phyloP scores from a whole-genome alignment of 2,329 filamentous ascomycete species.

The Apiospora marii region DNA sequence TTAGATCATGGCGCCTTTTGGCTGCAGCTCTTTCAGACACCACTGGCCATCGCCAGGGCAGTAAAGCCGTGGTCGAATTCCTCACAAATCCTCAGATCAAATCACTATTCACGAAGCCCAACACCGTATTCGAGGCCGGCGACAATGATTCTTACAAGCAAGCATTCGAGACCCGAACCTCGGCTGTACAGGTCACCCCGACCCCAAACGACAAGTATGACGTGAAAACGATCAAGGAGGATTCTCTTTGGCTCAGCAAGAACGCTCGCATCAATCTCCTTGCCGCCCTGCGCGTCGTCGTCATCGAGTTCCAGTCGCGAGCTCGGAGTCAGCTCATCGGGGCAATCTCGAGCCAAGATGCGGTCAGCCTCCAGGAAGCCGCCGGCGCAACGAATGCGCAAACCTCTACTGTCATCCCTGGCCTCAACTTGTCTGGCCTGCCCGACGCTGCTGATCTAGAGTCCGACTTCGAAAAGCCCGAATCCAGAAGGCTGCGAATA shows the following conservation, averaged over 20 bases:
- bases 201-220: constrained; percentile 72
- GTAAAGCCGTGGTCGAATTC: constrained; percentile 69
- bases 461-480: constrained; percentile 67
- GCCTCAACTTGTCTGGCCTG: constrained; percentile 55
- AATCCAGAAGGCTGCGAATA: constrained; percentile 71
- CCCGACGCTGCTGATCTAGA: constrained; percentile 63
- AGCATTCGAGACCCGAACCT: constrained; percentile 83
- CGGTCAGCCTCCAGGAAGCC: constrained; percentile 75
- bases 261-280: constrained; percentile 81
- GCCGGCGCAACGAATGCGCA: constrained; percentile 70
- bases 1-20: constrained; percentile 69
- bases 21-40: constrained; percentile 64
- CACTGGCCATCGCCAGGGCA: constrained; percentile 62
- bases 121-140: constrained; percentile 70
- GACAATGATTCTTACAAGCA: constrained; percentile 41
- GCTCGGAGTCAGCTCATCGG: constrained; percentile 75
- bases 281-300: constrained; percentile 78
- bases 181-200: constrained; percentile 83
- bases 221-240: constrained; percentile 81
- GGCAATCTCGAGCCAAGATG: constrained; percentile 79
- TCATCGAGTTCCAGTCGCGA: constrained; percentile 85
- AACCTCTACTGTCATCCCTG: constrained; percentile 63
- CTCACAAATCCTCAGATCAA: constrained; percentile 74
- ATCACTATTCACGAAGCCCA: constrained; percentile 72
- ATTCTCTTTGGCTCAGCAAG: constrained; percentile 86